A percentile compares a stretch with the other conserved stretches of the same genome.
These are phyloP conservation scores for Chalciporus piperatoides DNA, from an alignment of 1,284 basidiomycete species.

Conservation along the genomic window DNA sequence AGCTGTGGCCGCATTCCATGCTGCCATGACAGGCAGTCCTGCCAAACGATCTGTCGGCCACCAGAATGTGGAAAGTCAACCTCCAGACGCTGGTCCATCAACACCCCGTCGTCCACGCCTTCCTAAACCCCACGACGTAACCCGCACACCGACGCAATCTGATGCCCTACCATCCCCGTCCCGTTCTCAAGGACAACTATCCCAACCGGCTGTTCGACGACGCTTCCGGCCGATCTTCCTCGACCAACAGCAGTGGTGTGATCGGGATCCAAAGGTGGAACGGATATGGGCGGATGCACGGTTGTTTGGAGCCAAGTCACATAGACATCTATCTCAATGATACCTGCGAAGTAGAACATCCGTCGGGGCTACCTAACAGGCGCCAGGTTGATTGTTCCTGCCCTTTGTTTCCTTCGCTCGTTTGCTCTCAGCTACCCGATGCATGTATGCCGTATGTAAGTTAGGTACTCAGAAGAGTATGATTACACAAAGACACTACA, in stretches of 20 bases:
- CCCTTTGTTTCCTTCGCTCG: neutral
- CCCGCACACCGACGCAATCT: neutral
- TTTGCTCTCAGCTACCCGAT: neutral
- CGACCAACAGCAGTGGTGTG: conserved; percentile 31
- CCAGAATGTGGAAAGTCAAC: neutral
- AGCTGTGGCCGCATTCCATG: conserved; percentile 21
- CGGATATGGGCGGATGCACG: conserved; percentile 25
- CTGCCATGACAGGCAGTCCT: conserved; percentile 15
- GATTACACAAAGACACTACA: too few relatives aligned
- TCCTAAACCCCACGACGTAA: neutral
- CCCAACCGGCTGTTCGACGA: conserved; percentile 9
- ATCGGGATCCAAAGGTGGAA: conserved; percentile 30
- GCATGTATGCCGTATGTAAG: too few relatives aligned
- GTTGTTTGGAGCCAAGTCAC: conserved; percentile 13
- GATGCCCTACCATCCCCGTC: conserved; percentile 12
- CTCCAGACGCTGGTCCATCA: conserved; percentile 19
- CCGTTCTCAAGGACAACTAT: conserved; percentile 8
- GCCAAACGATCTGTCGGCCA: neutral
- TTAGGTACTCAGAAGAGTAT: too few relatives aligned
- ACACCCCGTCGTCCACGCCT: conserved; percentile 23
- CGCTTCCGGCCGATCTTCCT: conserved; percentile 31
- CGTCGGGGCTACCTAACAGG: too few relatives aligned
- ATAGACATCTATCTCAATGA: conserved; percentile 17
- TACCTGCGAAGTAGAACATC: neutral
- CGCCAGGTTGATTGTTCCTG: too few relatives aligned